Base-by-base conservation (phyloP, 495 filamentous ascomycete genomes). In the Daldinia decipiens region DNA sequence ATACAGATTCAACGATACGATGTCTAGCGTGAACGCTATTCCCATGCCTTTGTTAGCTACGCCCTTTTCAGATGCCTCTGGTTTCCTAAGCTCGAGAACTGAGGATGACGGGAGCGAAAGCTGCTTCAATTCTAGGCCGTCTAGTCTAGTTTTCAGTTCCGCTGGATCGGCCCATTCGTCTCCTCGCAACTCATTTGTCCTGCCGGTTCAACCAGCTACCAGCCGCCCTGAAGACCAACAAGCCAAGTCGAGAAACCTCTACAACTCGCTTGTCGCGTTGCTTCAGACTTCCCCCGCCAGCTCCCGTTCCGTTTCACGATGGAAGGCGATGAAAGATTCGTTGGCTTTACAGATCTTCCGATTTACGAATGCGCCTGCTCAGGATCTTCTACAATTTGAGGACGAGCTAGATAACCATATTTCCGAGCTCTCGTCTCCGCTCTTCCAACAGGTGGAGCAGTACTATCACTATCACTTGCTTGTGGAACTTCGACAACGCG, bases 271-370 rank as follows among this genome's bases (percentile, higher is more conserved):
- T 15, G 75, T 83, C 21, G 83, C 80, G 0, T 67, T 85, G 1
- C 78, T 85, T 13, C 79, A 83, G 54, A 83, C 80, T 5, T 79
- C 83, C 0, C 68, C 77, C 0, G 62, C 75, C 0, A 71, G 76
- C 59, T 76, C 65, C 36, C 78, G 71, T 9, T 75, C 79, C 8
- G 65, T 70, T 19, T 70, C 80, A 21, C 76, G 77, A 32, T 85
- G 83, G 83, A 76, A 77, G 62, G 68, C 68, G 5, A 79, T 84
- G 45, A 79, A 77, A 2, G 78, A 80, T 27, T 73, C 83, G 0
- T 67, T 86, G 11, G 83, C 85, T 6, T 76, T 87, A 51, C 81
- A 87, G 73, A 86, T 87, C 7, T 80, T 87, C 67, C 82, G 85
- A 31, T 83, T 76, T 54, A 82, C 82, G 62, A 80, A 83, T 34